A percentile compares a stretch with the other conserved stretches of the same genome.
These are phyloP conservation scores for Crithidia brevicula DNA, from an alignment of 208 protist genomes.

Conservation along the genomic window DNA sequence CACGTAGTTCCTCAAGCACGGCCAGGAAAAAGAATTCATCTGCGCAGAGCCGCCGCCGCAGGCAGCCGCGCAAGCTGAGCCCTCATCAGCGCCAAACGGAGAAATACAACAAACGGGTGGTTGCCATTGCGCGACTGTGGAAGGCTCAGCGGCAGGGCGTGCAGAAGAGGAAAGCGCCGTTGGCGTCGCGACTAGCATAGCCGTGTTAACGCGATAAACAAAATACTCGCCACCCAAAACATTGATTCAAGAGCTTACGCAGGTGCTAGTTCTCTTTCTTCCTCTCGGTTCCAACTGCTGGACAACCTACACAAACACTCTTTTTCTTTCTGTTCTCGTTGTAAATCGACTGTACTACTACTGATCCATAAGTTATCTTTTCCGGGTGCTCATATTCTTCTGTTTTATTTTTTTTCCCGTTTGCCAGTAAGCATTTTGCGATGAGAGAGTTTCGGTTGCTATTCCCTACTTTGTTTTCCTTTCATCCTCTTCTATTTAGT, in stretches of 20 bases:
- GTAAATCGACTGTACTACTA: background rate
- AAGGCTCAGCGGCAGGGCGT: constrained; percentile 50
- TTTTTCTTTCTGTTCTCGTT: too few species aligned
- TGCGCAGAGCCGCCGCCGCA: background rate
- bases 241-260: too few species aligned
- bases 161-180: constrained; percentile 4
- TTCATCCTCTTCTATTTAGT: too few species aligned
- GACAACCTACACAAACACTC: too few species aligned
- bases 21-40: too few species aligned
- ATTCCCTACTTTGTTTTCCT: too few species aligned
- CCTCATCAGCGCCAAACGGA: constrained; percentile 61
- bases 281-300: too few species aligned
- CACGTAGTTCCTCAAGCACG: too few species aligned
- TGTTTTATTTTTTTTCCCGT: constrained; percentile 10
- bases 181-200: background rate
- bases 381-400: background rate
- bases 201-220: background rate
- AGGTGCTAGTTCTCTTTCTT: too few species aligned
- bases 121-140: constrained; percentile 83
- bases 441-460: too few species aligned
- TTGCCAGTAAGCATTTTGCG: too few species aligned
- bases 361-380: constrained; percentile 32
- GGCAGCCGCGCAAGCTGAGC: constrained; percentile 17
- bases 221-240: too few species aligned
- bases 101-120: constrained; percentile 89